These are phyloP conservation scores for Aspergillus cristatus DNA, from an alignment of 495 filamentous ascomycete species.

Conservation along the genomic window DNA sequence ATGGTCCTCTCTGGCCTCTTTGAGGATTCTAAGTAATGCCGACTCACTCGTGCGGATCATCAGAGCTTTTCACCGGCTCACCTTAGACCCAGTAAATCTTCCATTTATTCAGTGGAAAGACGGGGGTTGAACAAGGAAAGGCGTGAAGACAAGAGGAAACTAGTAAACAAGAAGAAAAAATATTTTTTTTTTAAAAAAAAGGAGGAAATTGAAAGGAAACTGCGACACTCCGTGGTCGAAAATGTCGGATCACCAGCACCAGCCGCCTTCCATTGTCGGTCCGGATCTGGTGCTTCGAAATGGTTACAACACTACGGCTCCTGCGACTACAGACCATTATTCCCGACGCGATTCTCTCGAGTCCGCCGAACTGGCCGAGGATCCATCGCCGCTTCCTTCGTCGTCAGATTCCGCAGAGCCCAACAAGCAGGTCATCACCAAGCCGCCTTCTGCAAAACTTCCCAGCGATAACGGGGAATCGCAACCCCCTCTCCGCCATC, in stretches of 20 bases:
- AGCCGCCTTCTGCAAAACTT: conserved; percentile 21
- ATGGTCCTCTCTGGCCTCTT: conserved; percentile 5
- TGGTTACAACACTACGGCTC: background rate
- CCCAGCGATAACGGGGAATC: conserved; percentile 25
- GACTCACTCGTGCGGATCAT: conserved; percentile 20
- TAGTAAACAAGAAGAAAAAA: conserved; percentile 6
- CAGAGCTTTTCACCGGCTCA: conserved; percentile 23
- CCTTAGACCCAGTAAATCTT: conserved; percentile 12
- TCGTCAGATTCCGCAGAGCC: conserved; percentile 16
- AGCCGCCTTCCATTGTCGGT: no score
- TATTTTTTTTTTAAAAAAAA: no score
- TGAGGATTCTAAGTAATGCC: conserved; percentile 27
- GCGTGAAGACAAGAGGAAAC: background rate
- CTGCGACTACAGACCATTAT: background rate
- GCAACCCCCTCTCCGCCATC: conserved; percentile 28
- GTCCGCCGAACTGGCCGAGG: conserved; percentile 15
- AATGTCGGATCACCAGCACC: no score
- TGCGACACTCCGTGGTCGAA: no score
- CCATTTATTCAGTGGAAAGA: conserved; percentile 12
- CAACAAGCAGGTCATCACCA: conserved; percentile 14
- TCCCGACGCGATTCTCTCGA: conserved; percentile 12
- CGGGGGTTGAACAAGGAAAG: background rate
- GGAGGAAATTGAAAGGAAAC: conserved; percentile 4
- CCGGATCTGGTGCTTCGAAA: background rate
- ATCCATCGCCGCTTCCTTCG: conserved; percentile 9